Percentiles rank a stretch among this genome's conserved stretches.
Conservation (phyloP, 2,329 filamentous ascomycete species). For the Colletotrichum noveboracense region DNA sequence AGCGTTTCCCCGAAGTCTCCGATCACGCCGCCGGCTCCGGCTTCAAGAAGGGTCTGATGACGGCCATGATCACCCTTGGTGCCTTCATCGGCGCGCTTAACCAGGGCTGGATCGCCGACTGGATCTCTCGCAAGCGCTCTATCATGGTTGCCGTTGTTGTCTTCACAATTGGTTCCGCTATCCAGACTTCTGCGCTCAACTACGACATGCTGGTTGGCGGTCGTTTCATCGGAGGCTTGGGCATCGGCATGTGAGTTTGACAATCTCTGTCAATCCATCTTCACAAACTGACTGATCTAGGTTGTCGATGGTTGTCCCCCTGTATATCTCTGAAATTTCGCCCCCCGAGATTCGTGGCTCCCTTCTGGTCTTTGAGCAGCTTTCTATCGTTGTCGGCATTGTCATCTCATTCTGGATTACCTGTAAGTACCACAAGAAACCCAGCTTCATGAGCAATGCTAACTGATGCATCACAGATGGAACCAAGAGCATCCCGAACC, state of each 20-base stretch:
- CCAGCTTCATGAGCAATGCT: fast-evolving
- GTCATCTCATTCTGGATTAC: conserved; percentile 32
- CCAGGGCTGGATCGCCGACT: conserved; percentile 48
- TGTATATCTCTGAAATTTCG: conserved; percentile 49
- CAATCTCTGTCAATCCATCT: fast-evolving
- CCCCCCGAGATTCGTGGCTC: conserved; percentile 40
- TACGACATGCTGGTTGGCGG: conserved; percentile 52
- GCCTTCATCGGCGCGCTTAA: conserved; percentile 56
- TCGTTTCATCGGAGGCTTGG: conserved; percentile 53
- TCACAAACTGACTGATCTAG: background rate
- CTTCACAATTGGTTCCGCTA: conserved; percentile 32
- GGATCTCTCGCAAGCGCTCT: conserved; percentile 31
- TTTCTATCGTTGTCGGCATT: conserved; percentile 35
- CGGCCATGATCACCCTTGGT: conserved; percentile 57
- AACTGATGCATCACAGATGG: background rate
- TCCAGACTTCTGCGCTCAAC: conserved; percentile 35
- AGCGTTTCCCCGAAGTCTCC: conserved; percentile 37
- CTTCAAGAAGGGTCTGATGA: conserved; percentile 28
- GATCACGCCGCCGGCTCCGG: conserved; percentile 42
- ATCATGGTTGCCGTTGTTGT: conserved; percentile 35
- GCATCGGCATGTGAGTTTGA: conserved; percentile 43
- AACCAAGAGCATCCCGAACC: conserved; percentile 23
- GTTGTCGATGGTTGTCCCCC: conserved; percentile 52
- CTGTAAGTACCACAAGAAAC: background rate
- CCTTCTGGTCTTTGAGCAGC: conserved; percentile 34